phyloP scores from a whole-genome alignment of 768 basidiomycete species.

The Austroboletus eburneus region DNA sequence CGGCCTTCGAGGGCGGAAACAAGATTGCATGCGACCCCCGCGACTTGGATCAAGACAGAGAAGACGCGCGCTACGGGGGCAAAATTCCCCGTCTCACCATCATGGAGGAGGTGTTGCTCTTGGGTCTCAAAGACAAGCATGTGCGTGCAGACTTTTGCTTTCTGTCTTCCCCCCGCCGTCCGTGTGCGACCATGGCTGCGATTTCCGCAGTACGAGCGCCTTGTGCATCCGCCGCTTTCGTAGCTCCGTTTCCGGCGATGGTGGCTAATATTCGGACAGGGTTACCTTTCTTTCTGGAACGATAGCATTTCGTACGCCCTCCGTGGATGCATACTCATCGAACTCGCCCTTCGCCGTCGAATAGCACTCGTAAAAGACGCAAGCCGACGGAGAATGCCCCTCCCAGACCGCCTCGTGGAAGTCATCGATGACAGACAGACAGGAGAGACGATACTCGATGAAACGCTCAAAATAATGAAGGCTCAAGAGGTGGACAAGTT shows the following conservation, averaged over 20 bases:
- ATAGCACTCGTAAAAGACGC: conserved; percentile 90
- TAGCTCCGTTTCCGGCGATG: background rate
- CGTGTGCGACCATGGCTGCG: conserved; percentile 5
- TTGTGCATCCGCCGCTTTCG: conserved; percentile 5
- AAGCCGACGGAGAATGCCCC: conserved; percentile 60
- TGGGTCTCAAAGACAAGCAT: conserved; percentile 96
- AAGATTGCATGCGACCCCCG: conserved; percentile 93
- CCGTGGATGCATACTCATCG: conserved; percentile 96
- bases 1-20: conserved; percentile 80
- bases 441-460: conserved; percentile 94
- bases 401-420: conserved; percentile 83
- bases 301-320: conserved; percentile 99
- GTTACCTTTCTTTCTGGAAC: conserved; percentile 99
- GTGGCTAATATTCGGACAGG: conserved; percentile 38
- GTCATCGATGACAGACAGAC: conserved; percentile 91
- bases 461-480: conserved; percentile 96
- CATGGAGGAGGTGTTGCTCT: conserved; percentile 93
- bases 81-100: conserved; percentile 84
- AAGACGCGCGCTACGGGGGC: conserved; percentile 61
- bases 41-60: conserved; percentile 72
- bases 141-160: conserved; percentile 40
- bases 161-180: conserved; percentile 5
- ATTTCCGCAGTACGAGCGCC: conserved; percentile 19
- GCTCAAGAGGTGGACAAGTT: conserved; percentile 49
- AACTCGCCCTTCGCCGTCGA: conserved; percentile 90